Base-by-base conservation (phyloP, 2,329 filamentous ascomycete species). In the Aspergillus intermedius region DNA sequence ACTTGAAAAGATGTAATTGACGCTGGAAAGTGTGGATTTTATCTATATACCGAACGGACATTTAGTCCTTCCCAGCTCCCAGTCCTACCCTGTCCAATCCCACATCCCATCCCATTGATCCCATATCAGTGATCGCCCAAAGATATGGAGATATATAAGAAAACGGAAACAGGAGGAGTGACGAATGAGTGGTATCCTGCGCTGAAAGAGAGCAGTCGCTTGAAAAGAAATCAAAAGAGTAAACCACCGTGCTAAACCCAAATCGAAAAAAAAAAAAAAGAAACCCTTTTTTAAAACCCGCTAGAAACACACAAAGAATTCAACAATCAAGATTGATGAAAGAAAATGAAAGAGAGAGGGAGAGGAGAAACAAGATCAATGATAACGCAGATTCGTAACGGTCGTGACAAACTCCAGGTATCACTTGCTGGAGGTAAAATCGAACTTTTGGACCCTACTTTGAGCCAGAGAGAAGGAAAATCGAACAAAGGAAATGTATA, bases 301-400 rank as follows among this genome's bases (percentile, higher is more conserved):
- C 37, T 40, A 19, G 17, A 43, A 28, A 43, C 41, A 8, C 9
- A 9, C 22, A 9, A 9, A 43, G 25, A 30, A 12, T 12, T 30
- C 25, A 30, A 12, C 25, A 30, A 30, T 30, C 4, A 4, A 12
- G 9, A 30, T 43, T 8, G 12, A 43, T 28, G 25, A 19, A 43
- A 12, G 19, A 42, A 32, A 44, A 19, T 2, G 28, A 46, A 42
- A 37, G 53, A 45, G 58, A 57, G 52, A 56, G 49, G 48, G 25
- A 51, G 49, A 55, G 45, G 51, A 55, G 49, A 48, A 30, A 49
- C 21, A 41, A 25, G 54, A 56, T 52, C 12, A 57, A 56, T 53
- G 15, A 43, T 41, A 50, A 49, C 49, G 48, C 42, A 50, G 48
- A 49, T 48, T 59, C 57, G 48, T 59, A 58, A 50, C 55, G 42